Conservation (phyloP, 2,329 filamentous ascomycete species). For the Venturia nashicola region DNA sequence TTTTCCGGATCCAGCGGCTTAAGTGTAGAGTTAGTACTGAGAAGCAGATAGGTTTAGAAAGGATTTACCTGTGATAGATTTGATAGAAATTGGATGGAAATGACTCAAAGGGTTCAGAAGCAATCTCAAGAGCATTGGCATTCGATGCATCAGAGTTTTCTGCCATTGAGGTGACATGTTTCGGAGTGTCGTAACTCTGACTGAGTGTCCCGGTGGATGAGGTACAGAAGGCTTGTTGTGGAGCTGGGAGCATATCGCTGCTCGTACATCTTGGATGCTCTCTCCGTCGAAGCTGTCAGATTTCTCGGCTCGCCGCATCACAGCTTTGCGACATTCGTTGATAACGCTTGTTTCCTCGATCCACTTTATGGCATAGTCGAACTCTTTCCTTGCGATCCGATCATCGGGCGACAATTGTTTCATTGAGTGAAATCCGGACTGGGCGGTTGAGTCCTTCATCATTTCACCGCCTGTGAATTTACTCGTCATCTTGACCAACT, state of each 20-base stretch:
- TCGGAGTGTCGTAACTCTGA: constrained; percentile 37
- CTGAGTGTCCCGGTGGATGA: constrained; percentile 36
- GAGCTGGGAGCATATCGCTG: constrained; percentile 37
- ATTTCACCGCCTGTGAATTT: constrained; percentile 26
- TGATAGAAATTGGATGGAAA: constrained; percentile 39
- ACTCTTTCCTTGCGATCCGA: constrained; percentile 26
- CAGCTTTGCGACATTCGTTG: constrained; percentile 21
- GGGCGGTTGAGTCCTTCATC: constrained; percentile 24
- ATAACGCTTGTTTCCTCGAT: constrained; percentile 29
- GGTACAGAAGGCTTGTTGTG: constrained; percentile 36
- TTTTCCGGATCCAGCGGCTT: constrained; percentile 35
- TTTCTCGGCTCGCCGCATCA: constrained; percentile 15
- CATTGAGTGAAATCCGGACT: constrained; percentile 27
- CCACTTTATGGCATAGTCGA: constrained; percentile 21
- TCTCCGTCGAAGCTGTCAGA: constrained; percentile 22
- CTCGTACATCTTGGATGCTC: constrained; percentile 33
- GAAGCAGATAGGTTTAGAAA: not conserved
- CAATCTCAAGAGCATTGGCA: constrained; percentile 37
- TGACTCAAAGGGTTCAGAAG: constrained; percentile 38
- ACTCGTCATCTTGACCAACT: constrained; percentile 4
- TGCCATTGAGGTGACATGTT: constrained; percentile 29
- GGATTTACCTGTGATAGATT: constrained; percentile 29
- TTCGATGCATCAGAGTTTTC: constrained; percentile 33
- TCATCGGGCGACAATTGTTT: constrained; percentile 33
- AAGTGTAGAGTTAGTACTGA: not conserved